These are phyloP conservation scores for Globisporangium middletonii DNA, from an alignment of 352 stramenopile genomes.

Conservation along the genomic window DNA sequence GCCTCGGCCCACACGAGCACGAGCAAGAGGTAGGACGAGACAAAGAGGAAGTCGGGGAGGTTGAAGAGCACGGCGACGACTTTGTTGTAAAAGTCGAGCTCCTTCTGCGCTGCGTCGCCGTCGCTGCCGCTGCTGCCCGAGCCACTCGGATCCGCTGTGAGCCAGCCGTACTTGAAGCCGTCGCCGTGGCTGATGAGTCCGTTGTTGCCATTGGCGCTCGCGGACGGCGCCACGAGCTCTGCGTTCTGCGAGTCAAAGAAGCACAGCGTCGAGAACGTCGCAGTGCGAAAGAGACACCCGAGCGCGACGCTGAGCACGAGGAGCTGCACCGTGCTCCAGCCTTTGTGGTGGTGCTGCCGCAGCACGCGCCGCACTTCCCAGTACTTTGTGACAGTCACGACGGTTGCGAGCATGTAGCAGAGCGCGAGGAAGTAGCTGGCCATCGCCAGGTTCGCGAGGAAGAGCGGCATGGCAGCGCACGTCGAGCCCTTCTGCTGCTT, in stretches of 20 bases:
- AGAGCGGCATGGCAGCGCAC: conserved; percentile 53
- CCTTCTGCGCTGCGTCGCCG: conserved; percentile 30
- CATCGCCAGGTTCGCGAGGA: conserved; percentile 86
- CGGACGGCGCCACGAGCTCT: conserved; percentile 21
- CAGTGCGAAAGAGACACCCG: conserved; percentile 82
- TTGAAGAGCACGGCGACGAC: conserved; percentile 90
- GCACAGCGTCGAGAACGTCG: conserved; percentile 84
- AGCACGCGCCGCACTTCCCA: conserved; percentile 64
- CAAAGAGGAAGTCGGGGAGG: conserved; percentile 89
- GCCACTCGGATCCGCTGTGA: conserved; percentile 9
- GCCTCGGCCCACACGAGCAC: conserved; percentile 88
- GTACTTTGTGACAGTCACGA: conserved; percentile 75
- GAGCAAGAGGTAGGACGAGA: conserved; percentile 89
- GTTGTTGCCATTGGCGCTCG: neutral
- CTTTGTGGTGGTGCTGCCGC: conserved; percentile 51
- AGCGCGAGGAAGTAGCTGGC: conserved; percentile 86
- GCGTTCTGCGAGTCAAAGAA: conserved; percentile 81
- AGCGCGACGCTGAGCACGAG: conserved; percentile 75
- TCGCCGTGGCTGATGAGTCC: conserved; percentile 13
- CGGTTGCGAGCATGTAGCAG: conserved; percentile 79
- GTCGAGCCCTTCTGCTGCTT: neutral
- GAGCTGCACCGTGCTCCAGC: conserved; percentile 81
- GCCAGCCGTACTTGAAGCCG: conserved; percentile 9
- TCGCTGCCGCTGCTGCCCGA: conserved; percentile 4
- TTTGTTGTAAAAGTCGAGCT: conserved; percentile 89